A percentile compares a stretch with the other conserved stretches of the same genome.
These are phyloP conservation scores for Vaccinium myrtillus DNA, from an alignment of 148 eudicot genomes.

Conservation along the genomic window DNA sequence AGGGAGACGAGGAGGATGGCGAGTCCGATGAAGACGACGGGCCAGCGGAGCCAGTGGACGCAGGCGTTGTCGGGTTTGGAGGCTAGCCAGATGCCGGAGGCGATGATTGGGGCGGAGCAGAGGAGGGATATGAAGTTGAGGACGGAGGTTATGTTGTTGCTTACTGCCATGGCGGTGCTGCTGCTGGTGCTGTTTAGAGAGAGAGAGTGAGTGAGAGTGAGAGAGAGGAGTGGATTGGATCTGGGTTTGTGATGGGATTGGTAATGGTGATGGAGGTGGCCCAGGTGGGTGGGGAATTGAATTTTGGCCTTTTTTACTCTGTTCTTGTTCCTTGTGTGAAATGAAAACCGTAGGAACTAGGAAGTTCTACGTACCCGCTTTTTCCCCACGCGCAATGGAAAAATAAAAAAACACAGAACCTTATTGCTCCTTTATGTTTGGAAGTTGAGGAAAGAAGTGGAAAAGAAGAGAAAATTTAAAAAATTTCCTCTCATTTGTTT, in stretches of 20 bases:
- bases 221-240: slow-evolving; percentile 2
- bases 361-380: neutral
- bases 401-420: too few species aligned
- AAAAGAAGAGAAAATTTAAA: too few species aligned
- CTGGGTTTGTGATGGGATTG: neutral
- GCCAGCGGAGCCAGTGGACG: slow-evolving; percentile 80
- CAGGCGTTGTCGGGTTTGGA: slow-evolving; percentile 88
- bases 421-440: too few species aligned
- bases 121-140: slow-evolving; percentile 79
- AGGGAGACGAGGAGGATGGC: slow-evolving; percentile 57
- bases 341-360: neutral
- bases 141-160: slow-evolving; percentile 85
- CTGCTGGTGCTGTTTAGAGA: neutral
- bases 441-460: too few species aligned
- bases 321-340: neutral
- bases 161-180: slow-evolving; percentile 55
- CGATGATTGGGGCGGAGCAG: slow-evolving; percentile 81
- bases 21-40: slow-evolving; percentile 57
- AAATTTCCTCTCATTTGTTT: too few species aligned
- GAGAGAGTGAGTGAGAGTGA: neutral
- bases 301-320: neutral
- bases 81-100: slow-evolving; percentile 88
- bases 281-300: neutral
- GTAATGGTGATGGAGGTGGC: neutral
- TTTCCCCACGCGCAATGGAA: neutral